Percentiles rank a stretch among this genome's conserved stretches.
These are phyloP conservation scores for Tausonia pullulans DNA, from an alignment of 1,284 basidiomycete genomes.

Conservation along the genomic window DNA sequence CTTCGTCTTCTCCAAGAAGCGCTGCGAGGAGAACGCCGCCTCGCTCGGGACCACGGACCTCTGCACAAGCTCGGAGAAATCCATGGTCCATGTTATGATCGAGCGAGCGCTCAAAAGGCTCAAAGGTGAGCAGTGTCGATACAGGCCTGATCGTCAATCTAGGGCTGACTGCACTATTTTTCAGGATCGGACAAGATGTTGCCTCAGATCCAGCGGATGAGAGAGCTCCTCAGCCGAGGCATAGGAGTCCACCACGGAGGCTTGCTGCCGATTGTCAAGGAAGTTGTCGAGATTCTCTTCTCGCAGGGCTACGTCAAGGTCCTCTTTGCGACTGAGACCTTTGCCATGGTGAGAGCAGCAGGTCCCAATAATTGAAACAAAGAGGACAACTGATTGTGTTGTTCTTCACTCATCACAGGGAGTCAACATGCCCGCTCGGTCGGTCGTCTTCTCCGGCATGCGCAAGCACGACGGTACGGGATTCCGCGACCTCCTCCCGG, in stretches of 20 bases:
- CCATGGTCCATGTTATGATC: constrained; percentile 88
- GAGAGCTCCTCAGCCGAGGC: constrained; percentile 78
- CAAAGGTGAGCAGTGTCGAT: constrained; percentile 50
- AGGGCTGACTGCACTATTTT: background rate
- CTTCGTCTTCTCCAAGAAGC: constrained; percentile 94
- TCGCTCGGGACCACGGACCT: constrained; percentile 83
- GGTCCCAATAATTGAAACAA: background rate
- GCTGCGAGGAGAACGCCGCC: constrained; percentile 90
- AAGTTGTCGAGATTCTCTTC: constrained; percentile 88
- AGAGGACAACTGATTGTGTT: background rate
- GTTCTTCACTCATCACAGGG: constrained; percentile 46
- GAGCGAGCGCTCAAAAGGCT: constrained; percentile 83
- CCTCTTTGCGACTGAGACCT: constrained; percentile 96
- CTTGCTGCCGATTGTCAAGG: constrained; percentile 88
- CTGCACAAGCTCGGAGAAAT: constrained; percentile 76
- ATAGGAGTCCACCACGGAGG: constrained; percentile 98
- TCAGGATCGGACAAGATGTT: constrained; percentile 79
- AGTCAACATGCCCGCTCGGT: constrained; percentile 98
- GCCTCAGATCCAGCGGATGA: constrained; percentile 90
- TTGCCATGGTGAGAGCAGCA: constrained; percentile 73
- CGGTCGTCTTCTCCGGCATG: constrained; percentile 90
- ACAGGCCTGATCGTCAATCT: background rate
- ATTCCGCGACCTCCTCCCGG: constrained; percentile 80
- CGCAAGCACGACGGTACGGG: constrained; percentile 90
- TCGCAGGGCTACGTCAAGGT: constrained; percentile 93